Base-by-base conservation (phyloP, 2,329 filamentous ascomycete species). In the Exophiala xenobiotica region DNA sequence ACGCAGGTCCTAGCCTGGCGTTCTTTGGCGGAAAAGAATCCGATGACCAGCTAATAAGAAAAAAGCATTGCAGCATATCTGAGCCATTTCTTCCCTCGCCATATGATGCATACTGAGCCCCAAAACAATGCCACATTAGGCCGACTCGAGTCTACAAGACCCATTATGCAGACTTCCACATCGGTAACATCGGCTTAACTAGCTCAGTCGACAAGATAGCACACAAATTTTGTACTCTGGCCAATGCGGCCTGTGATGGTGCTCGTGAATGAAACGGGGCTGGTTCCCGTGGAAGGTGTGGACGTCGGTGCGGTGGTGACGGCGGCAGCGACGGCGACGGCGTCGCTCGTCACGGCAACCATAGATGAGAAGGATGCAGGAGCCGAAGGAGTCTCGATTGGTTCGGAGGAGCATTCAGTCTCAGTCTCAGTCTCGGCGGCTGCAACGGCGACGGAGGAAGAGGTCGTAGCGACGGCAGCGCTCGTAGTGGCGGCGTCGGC, bases 361-460 rank as follows among this genome's bases (percentile, higher is more conserved):
- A 35, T 16, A 16, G 31, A 14, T 16, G 12, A 35, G 31, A 35
- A 14, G 31, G 31, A 14, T 3, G 8, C 31, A 4, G 31, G 9
- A 4, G 31, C 31, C 11, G 8, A 16, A 14, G 29, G 9, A 14
- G 23, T 9, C 31, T 6, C 7, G 37, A 16, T n/a, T 38, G 27
- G n/a, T 51, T n/a, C 39, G 26, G 27, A 33, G 14, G 42, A 8
- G 19, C 46, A 41, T 8, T 42, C 46, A 46, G 27, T 38, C 24
- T 42, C 46, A 16, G 31, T 16, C 7, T 45, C 38, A 12, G 38
- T 18, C 14, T 27, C 18, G 7, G 45, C 27, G n/a, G 46, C 27
- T 12, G 24, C 23, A 7, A 37, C 23, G 23, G 45, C 24, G 50
- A 57, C 51, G 53, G 64, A 56, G 51, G 59, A 60, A 55, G 64